A percentile compares a stretch with the other conserved stretches of the same genome.
These are phyloP conservation scores for Penicillium sp. DNA, from an alignment of 2,329 filamentous ascomycete species.

Conservation along the genomic window DNA sequence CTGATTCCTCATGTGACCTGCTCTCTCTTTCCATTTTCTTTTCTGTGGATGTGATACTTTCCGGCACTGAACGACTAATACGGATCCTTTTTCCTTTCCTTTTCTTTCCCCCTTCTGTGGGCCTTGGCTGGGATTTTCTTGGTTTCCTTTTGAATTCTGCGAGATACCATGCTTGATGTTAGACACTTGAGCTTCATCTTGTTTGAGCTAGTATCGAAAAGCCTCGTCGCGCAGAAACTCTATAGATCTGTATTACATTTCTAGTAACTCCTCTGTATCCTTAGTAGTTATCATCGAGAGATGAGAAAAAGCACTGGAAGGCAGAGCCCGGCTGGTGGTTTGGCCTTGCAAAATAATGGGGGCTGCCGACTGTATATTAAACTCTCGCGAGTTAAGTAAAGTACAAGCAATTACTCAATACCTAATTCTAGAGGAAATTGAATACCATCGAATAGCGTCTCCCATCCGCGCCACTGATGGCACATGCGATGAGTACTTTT, in stretches of 20 bases:
- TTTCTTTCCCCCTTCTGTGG: constrained; percentile 9
- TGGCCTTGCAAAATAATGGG: too few relatives aligned
- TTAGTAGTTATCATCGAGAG: neutral
- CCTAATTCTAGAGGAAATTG: too few relatives aligned
- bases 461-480: too few relatives aligned
- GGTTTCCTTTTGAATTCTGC: constrained; percentile 16
- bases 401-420: too few relatives aligned
- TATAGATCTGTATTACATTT: neutral
- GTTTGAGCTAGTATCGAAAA: constrained; percentile 16
- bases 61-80: constrained; percentile 15
- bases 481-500: too few relatives aligned
- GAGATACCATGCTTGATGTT: constrained; percentile 24
- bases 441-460: too few relatives aligned
- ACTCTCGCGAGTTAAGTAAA: too few relatives aligned
- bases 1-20: constrained; percentile 7
- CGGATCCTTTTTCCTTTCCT: constrained; percentile 10
- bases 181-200: too few relatives aligned
- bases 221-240: constrained; percentile 9
- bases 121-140: constrained; percentile 5
- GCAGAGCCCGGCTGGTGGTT: too few relatives aligned
- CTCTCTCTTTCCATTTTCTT: constrained; percentile 6
- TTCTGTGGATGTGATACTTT: constrained; percentile 3
- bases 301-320: neutral
- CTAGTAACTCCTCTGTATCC: neutral
- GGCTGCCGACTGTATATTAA: too few relatives aligned